A percentile compares a stretch with the other conserved stretches of the same genome.
Evolutionary conservation across 1,284 basidiomycete genomes (phyloP).

Genomic region (Pisolithus thermaeus): DNA sequence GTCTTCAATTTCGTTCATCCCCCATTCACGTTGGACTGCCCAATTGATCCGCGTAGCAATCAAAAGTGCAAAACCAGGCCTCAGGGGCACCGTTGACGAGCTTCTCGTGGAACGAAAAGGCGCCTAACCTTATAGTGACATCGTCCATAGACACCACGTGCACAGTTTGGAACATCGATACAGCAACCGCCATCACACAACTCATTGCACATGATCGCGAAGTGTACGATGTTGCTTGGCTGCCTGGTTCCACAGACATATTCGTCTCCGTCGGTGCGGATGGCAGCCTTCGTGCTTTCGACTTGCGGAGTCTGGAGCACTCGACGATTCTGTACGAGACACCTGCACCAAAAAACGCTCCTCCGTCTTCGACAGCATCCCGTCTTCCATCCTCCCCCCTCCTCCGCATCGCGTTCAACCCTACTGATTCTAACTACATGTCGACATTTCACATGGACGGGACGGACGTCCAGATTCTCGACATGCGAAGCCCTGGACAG

Average conservation of each 20-base stretch:
- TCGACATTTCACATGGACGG: conserved; percentile 93
- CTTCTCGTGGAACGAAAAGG: conserved; percentile 93
- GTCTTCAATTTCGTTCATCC: conserved; percentile 6
- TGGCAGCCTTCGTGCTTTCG: conserved; percentile 94
- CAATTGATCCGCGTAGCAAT: conserved; percentile 49
- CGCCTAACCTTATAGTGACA: conserved; percentile 85
- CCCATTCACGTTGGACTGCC: conserved; percentile 1
- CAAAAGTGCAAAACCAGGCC: conserved; percentile 79
- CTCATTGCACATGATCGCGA: conserved; percentile 98
- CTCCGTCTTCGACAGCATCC: conserved; percentile 51
- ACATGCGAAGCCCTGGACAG: conserved; percentile 91
- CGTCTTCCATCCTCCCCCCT: conserved; percentile 77
- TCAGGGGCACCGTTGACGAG: conserved; percentile 87
- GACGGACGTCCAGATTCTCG: conserved; percentile 80
- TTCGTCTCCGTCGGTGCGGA: conserved; percentile 99
- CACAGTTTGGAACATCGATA: conserved; percentile 97
- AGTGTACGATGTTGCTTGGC: conserved; percentile 96
- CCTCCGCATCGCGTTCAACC: conserved; percentile 82
- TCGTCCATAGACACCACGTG: conserved; percentile 96
- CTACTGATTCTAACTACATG: conserved; percentile 84
- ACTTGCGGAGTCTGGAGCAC: conserved; percentile 93
- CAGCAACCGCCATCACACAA: conserved; percentile 93
- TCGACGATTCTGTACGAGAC: conserved; percentile 99
- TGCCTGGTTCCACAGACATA: conserved; percentile 96
- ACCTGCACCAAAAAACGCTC: conserved; percentile 65